Conservation (phyloP, 1,284 basidiomycete genomes). For the Apiotrichum porosum region DNA sequence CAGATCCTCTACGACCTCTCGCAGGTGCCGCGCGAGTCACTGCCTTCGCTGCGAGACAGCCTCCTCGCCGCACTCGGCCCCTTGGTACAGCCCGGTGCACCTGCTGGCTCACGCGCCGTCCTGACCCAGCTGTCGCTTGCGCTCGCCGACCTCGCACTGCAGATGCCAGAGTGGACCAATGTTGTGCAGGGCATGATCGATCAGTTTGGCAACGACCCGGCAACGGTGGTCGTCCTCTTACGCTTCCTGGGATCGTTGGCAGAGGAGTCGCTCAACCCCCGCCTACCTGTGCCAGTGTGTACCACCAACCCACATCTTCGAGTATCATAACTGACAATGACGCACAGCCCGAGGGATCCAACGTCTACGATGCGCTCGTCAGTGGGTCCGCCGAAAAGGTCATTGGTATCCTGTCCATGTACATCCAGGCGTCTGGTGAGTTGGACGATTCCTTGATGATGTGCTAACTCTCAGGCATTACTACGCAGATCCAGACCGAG, state of each 20-base stretch:
- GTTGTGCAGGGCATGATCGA: constrained; percentile 79
- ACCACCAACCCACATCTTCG: not conserved
- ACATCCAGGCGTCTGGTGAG: constrained; percentile 81
- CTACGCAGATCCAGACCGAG: constrained; percentile 70
- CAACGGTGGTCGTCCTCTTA: constrained; percentile 74
- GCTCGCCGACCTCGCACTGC: constrained; percentile 83
- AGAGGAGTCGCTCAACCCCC: constrained; percentile 81
- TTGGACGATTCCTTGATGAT: constrained; percentile 2
- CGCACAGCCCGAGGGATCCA: constrained; percentile 21
- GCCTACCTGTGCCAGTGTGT: constrained; percentile 81
- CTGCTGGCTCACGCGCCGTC: constrained; percentile 74
- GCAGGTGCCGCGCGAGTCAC: constrained; percentile 70
- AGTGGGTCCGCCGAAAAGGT: constrained; percentile 69
- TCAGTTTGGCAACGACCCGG: constrained; percentile 75
- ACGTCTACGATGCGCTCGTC: constrained; percentile 54
- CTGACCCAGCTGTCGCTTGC: constrained; percentile 87
- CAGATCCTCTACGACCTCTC: constrained; percentile 94
- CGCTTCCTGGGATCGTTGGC: constrained; percentile 89
- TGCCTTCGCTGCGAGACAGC: constrained; percentile 79
- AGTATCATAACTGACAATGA: not conserved
- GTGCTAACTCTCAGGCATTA: constrained; percentile 62
- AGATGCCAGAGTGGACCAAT: constrained; percentile 80
- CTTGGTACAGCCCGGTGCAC: constrained; percentile 52
- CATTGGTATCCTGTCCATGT: constrained; percentile 76
- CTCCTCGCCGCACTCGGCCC: constrained; percentile 69